Conservation (phyloP, 768 basidiomycete genomes). For the Polyporus arcularius region DNA sequence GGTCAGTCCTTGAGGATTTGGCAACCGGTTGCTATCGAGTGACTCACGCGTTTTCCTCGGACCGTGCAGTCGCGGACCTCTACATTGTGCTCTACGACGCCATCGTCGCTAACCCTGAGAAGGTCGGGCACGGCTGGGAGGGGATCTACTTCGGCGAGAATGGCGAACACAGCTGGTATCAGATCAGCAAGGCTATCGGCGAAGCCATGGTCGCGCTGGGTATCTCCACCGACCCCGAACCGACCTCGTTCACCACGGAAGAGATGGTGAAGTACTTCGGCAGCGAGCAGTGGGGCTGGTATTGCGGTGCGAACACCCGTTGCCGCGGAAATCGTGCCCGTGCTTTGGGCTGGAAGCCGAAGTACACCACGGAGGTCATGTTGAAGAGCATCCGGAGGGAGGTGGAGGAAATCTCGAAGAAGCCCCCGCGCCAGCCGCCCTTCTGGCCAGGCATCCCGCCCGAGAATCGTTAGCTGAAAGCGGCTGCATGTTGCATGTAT, state of each 20-base stretch:
- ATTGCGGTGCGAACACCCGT: slow-evolving; percentile 27
- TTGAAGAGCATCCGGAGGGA: slow-evolving; percentile 49
- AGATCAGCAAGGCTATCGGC: slow-evolving; percentile 39
- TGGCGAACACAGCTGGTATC: slow-evolving; percentile 34
- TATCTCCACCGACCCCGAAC: slow-evolving; percentile 34
- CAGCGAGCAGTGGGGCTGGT: slow-evolving; percentile 4
- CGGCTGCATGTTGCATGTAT: not conserved
- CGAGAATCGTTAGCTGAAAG: too few species aligned
- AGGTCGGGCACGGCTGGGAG: slow-evolving; percentile 36
- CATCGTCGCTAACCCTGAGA: slow-evolving; percentile 28
- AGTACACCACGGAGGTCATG: slow-evolving; percentile 49
- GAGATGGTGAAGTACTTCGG: slow-evolving; percentile 42
- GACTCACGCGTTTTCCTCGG: not conserved
- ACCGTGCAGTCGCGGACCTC: slow-evolving; percentile 42
- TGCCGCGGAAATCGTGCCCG: slow-evolving; percentile 34
- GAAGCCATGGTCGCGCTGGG: slow-evolving; percentile 38
- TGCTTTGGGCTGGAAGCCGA: slow-evolving; percentile 55
- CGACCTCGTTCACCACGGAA: slow-evolving; percentile 44
- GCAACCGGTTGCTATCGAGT: not conserved
- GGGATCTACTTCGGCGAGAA: slow-evolving; percentile 38
- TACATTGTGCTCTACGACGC: slow-evolving; percentile 45
- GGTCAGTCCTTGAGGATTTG: slow-evolving; percentile 34
- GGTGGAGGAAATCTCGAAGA: slow-evolving; percentile 32
- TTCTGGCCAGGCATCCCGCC: too few species aligned
- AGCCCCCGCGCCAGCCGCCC: not conserved